Conservation (phyloP, 306 rosid genomes). For the Prunus mongolica region DNA sequence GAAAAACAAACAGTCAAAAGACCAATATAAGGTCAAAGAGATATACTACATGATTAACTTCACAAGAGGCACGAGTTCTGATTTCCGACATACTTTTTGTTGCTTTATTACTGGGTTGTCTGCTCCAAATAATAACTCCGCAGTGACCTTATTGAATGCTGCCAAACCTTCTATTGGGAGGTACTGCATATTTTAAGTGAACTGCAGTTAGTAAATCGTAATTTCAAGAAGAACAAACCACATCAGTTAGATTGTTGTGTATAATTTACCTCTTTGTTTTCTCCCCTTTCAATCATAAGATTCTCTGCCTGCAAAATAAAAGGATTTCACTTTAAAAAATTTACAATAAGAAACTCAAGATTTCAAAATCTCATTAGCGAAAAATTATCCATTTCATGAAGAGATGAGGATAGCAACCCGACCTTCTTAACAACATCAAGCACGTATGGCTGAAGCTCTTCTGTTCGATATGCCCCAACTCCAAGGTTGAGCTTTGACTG, state of each 20-base stretch:
- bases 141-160: slow-evolving; percentile 90
- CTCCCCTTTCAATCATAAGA: slow-evolving; percentile 85
- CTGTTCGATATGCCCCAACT: slow-evolving; percentile 93
- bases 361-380: not conserved
- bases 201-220: slow-evolving; percentile 23
- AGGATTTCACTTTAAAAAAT: not conserved
- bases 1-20: not conserved
- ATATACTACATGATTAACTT: not conserved
- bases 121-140: slow-evolving; percentile 85
- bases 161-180: slow-evolving; percentile 98
- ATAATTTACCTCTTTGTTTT: slow-evolving; percentile 82
- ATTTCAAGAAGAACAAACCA: slow-evolving; percentile 11
- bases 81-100: slow-evolving; percentile 52
- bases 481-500: slow-evolving; percentile 88
- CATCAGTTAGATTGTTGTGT: slow-evolving; percentile 11
- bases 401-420: not conserved
- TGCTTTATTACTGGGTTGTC: slow-evolving; percentile 71
- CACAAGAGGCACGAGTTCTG: not conserved
- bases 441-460: slow-evolving; percentile 87
- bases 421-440: slow-evolving; percentile 93
- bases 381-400: not conserved
- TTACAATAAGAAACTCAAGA: not conserved
- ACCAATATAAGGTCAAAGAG: not conserved
- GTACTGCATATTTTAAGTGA: slow-evolving; percentile 48
- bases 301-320: slow-evolving; percentile 63